phyloP scores from a whole-genome alignment of 2,329 filamentous ascomycete genomes.

The Eutypa lata region DNA sequence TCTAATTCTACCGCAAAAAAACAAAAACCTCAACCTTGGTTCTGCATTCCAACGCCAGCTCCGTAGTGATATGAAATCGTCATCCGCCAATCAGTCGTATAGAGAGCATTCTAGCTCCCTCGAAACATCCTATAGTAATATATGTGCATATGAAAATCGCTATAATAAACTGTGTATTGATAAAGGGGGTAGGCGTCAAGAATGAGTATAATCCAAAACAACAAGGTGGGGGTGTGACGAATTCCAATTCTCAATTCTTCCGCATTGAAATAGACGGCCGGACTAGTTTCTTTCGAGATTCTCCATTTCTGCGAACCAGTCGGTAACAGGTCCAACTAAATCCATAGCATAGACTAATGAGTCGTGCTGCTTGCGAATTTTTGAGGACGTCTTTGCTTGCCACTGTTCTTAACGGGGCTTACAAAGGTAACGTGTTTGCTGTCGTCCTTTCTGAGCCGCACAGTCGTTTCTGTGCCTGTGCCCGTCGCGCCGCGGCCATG shows the following conservation, averaged over 20 bases:
- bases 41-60: too few species aligned
- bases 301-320: not conserved
- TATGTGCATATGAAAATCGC: not conserved
- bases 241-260: not conserved
- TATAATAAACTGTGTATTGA: not conserved
- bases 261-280: not conserved
- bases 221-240: too few species aligned
- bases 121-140: not conserved
- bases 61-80: too few species aligned
- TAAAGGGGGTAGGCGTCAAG: not conserved
- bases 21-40: too few species aligned
- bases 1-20: too few species aligned
- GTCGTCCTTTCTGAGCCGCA: constrained; percentile 53
- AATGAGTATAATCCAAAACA: not conserved
- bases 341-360: not conserved
- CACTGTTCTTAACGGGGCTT: constrained; percentile 43
- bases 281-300: not conserved
- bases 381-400: constrained; percentile 27
- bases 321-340: not conserved
- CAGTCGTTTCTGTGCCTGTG: constrained; percentile 34
- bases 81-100: not conserved
- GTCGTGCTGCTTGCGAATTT: constrained; percentile 10
- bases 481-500: constrained; percentile 35
- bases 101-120: not conserved
- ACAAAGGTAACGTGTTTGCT: constrained; percentile 55